These are phyloP conservation scores for Conidiobolus incongruus DNA, from an alignment of 371 early-diverging fungal species.

Conservation along the genomic window DNA sequence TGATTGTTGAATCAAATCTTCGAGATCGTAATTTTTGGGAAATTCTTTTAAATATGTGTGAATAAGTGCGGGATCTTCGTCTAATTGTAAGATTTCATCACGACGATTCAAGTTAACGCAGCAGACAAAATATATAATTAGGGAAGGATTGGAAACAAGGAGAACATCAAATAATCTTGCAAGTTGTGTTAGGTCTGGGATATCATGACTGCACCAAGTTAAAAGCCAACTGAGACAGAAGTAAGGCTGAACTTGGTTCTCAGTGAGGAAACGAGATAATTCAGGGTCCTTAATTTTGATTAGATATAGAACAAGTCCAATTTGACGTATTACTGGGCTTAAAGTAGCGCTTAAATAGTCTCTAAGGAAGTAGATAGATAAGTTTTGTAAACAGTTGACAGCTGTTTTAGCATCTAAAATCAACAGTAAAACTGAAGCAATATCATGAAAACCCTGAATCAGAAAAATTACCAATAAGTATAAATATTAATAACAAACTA, in stretches of 20 bases:
- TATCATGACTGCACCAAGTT: conserved; percentile 70
- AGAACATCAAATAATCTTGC: conserved; percentile 54
- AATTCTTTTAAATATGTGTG: no score
- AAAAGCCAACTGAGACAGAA: conserved; percentile 65
- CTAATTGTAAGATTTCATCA: no score
- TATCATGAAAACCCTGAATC: not conserved
- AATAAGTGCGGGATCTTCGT: no score
- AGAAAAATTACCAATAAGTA: not conserved
- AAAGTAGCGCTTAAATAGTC: not conserved
- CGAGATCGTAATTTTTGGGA: no score
- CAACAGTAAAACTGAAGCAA: not conserved
- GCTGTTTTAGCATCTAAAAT: not conserved
- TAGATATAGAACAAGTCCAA: not conserved
- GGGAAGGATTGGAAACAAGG: conserved; percentile 39
- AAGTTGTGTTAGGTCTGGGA: conserved; percentile 23
- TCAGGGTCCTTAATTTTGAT: not conserved
- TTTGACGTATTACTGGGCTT: not conserved
- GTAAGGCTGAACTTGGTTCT: conserved; percentile 38
- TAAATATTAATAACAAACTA: no score
- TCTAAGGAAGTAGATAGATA: not conserved
- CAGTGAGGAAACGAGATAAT: not conserved
- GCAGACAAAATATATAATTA: conserved; percentile 41
- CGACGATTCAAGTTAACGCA: no score
- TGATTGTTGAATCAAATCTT: no score
- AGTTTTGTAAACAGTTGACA: not conserved